Evolutionary conservation across 768 basidiomycete species (phyloP), one percentile per base, ranked within the genome.

Genomic region (Galerina sulciceps): DNA sequence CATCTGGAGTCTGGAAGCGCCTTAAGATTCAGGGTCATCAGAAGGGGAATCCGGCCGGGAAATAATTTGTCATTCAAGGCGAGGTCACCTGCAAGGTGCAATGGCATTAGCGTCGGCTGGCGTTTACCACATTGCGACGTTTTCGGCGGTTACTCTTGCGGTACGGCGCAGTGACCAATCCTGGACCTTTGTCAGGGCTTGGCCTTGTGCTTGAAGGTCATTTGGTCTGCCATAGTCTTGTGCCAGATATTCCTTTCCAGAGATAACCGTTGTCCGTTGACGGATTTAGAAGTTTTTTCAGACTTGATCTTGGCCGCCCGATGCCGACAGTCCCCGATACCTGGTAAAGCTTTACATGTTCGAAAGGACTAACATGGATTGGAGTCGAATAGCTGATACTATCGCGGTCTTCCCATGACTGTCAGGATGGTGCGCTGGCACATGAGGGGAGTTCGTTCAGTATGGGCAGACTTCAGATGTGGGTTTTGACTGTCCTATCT

Each of bases 1-100:
- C 56, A 64, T 60, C 56, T 58, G 42, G 55, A 51, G 58, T 48
- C 49, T 48, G 57, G 57, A 59, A 59, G 51, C 58, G 53, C 58
- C 42, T 57, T 5, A 43, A 42, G 48, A 20, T 14, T 59, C 58
- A 50, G 44, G 51, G 50, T 53, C 46, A 57, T 59, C 58, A 59
- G 52, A 57, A 46, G 53, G 56, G 15, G 42, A 40, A 43, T 45
- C 18, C 34, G 23, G 15, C 46, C 40, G 43, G 42, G 43, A 42
- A 15, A 31, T 35, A 53, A 43, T 37, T 40, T 53, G 44, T 53
- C 51, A 51, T 10, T 36, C 49, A 36, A 22, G 37, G 48, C 17
- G 34, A n/a, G 48, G 48, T n/a, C 48, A 49, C 22, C 20, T 14
- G 23, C 40, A 38, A 23, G 49, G 14, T 40, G 49, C 49, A 23